Percentiles rank a stretch among this genome's conserved stretches.
Conservation (phyloP, 257 asterid species). For the Ophiorrhiza pumila region DNA sequence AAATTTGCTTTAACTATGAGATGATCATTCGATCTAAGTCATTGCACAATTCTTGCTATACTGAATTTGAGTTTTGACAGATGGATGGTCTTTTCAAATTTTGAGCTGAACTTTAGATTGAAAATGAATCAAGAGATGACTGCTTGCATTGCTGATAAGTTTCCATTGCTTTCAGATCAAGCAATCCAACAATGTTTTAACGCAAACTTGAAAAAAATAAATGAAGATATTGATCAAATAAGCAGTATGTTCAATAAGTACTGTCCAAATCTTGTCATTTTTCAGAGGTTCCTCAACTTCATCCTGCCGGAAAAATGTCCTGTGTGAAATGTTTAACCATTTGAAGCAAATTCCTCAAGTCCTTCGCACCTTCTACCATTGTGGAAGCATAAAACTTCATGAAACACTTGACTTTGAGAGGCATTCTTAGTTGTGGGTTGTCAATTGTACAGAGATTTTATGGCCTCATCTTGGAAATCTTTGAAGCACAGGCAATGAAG, state of each 20-base stretch:
- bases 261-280: conserved; percentile 4
- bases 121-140: too few species aligned
- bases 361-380: neutral
- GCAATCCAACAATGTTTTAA: neutral
- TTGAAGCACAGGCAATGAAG: conserved; percentile 26
- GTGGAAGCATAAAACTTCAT: neutral
- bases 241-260: neutral
- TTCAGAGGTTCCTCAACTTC: neutral
- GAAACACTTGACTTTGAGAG: neutral
- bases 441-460: conserved; percentile 5
- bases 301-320: conserved; percentile 12
- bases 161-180: conserved; percentile 2
- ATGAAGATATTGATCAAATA: conserved; percentile 10
- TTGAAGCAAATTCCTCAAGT: neutral
- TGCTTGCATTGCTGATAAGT: too few species aligned
- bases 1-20: neutral
- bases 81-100: too few species aligned
- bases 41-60: too few species aligned
- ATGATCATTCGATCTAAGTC: neutral
- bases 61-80: too few species aligned
- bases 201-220: neutral
- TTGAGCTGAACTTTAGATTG: too few species aligned
- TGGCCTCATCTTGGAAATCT: neutral
- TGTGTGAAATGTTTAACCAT: conserved; percentile 6
- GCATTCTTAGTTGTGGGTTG: neutral